Base-by-base conservation (phyloP, 108 stramenopile genomes). In the Poteriospumella lacustris region DNA sequence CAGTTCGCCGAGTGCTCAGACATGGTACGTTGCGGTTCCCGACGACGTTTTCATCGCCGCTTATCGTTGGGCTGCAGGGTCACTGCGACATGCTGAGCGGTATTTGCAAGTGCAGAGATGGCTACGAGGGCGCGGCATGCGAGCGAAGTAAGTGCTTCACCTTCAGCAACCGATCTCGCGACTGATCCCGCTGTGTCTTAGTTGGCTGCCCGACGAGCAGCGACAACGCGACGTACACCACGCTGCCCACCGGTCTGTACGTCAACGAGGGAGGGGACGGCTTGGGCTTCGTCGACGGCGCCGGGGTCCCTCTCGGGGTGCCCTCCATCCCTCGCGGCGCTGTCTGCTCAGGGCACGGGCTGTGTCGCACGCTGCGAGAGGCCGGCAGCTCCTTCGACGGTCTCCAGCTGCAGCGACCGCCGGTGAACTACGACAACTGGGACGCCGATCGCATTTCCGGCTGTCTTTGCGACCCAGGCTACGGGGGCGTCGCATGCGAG, bases 381-480 rank as follows among this genome's bases (percentile, higher is more conserved):
- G 41, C 31, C 3, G 47, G 70, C 40, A 3, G 28, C 5, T 15
- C 12, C 36, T 73, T 73, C 24, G 42, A 73, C 70, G 70, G 70
- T 5, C 36, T 39, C 26, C 36, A 73, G 31, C 73, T 84, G 31
- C 42, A 78, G 24, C 26, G 82, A 40, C 78, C 83, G 26, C 75
- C 39, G 15, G 78, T 84, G 34, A 68, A 36, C 39, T 83, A 83
- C 77, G 67, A 38, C 26, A 77, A 75, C 31, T 89, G 89, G 89
- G 89, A 89, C 38, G 85, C 88, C 39, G 68, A 89, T 31, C 39
- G 47, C 68, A n/a, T 87, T 28, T 67, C 81, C 29, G 87, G 86
- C 41, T 89, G 89, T 80, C 58, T 84, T 39, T 89, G 89, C 77
- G 87, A 89, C 60, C 31, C 42, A 1, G 88, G 82, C 24, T 87